Evolutionary conservation across 768 basidiomycete species (phyloP).

Genomic region (Leccinum truebloodii): DNA sequence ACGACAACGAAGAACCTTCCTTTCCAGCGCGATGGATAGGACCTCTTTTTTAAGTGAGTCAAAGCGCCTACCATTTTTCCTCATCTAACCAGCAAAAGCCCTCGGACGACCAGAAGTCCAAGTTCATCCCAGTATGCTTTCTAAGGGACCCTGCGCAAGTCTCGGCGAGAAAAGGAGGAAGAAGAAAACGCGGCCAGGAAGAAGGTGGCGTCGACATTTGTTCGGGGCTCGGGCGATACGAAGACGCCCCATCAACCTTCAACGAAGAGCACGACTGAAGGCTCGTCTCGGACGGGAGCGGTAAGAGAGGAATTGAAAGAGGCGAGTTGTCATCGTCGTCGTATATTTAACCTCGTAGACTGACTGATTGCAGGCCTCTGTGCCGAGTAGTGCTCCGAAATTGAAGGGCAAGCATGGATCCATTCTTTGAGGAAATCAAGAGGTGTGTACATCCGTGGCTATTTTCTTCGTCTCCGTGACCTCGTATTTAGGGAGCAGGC

Average conservation of each 20-base stretch:
- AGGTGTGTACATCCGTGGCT: conserved; percentile 45
- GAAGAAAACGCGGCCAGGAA: conserved; percentile 72
- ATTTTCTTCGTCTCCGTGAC: conserved; percentile 5
- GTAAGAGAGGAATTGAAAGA: conserved; percentile 35
- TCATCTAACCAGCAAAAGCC: conserved; percentile 73
- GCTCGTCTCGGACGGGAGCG: conserved; percentile 33
- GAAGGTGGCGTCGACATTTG: conserved; percentile 57
- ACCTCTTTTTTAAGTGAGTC: too few species aligned
- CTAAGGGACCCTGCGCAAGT: conserved; percentile 85
- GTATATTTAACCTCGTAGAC: neutral
- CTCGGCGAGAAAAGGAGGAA: conserved; percentile 87
- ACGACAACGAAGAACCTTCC: too few species aligned
- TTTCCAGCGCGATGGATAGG: too few species aligned
- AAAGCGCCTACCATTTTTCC: too few species aligned
- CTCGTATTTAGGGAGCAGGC: conserved; percentile 78
- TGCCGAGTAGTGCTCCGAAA: conserved; percentile 57
- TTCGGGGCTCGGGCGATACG: conserved; percentile 43
- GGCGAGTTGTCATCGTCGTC: conserved; percentile 24
- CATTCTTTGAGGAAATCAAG: conserved; percentile 86
- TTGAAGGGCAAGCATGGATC: conserved; percentile 98
- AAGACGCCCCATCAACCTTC: conserved; percentile 45
- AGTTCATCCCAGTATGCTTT: conserved; percentile 67
- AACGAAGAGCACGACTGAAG: conserved; percentile 31
- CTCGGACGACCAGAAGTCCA: conserved; percentile 73
- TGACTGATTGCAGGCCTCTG: conserved; percentile 46